phyloP scores from a whole-genome alignment of 2,329 filamentous ascomycete species.

The Didymella glomerata region DNA sequence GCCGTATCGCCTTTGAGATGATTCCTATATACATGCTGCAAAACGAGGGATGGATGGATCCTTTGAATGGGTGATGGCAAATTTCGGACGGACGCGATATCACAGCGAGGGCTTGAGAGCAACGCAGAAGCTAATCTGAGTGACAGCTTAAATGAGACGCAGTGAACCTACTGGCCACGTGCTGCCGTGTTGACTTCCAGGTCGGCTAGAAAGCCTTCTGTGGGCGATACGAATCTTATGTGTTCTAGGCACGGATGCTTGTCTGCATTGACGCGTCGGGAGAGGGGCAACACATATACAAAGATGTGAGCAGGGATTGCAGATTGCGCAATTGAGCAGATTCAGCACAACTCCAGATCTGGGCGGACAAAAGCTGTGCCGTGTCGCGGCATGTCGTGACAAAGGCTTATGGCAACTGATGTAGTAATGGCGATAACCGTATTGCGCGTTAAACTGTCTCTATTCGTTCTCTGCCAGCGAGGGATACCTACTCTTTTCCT shows the following conservation, averaged over 20 bases:
- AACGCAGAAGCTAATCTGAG: no score
- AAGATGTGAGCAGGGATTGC: conserved; percentile 6
- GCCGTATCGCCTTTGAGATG: no score
- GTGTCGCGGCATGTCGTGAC: neutral
- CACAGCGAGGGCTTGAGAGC: no score
- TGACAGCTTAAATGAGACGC: no score
- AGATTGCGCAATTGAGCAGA: neutral
- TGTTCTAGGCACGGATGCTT: neutral
- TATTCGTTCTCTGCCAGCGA: neutral
- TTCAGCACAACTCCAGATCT: neutral
- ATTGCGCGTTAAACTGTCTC: neutral
- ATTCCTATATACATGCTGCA: no score
- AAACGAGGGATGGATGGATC: no score
- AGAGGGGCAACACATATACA: neutral
- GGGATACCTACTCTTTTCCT: no score
- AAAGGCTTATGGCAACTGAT: neutral
- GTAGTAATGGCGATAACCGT: neutral
- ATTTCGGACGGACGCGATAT: no score
- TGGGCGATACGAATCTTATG: neutral
- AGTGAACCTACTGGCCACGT: neutral
- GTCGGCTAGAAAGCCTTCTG: neutral
- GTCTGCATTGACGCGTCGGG: neutral
- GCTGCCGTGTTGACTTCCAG: neutral
- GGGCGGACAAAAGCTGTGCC: neutral
- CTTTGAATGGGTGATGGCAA: no score